A percentile compares a stretch with the other conserved stretches of the same genome.
phyloP scores from a whole-genome alignment of 1,139 yeast genomes.

The Torulaspora globosa region DNA sequence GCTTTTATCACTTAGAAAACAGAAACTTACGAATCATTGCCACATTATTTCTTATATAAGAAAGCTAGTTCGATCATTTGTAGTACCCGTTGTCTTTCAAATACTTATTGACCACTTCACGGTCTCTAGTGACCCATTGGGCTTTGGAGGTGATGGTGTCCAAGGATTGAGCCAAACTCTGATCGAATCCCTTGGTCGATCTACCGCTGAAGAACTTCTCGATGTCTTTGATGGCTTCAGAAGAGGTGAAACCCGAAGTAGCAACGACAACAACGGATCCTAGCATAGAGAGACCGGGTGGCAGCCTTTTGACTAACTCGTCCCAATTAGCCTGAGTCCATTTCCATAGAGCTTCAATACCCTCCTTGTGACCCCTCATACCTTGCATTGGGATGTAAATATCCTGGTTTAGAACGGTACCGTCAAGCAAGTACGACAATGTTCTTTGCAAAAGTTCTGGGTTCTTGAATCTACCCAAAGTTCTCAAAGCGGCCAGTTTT shows the following conservation, averaged over 20 bases:
- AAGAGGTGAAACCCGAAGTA: constrained; percentile 62
- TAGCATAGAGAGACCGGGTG: constrained; percentile 79
- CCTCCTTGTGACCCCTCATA: constrained; percentile 56
- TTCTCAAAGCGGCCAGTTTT: constrained; percentile 67
- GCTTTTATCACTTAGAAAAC: not conserved
- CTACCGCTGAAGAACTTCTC: constrained; percentile 54
- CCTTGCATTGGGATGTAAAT: constrained; percentile 74
- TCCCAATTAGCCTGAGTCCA: constrained; percentile 82
- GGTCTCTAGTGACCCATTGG: constrained; percentile 64
- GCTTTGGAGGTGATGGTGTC: constrained; percentile 63
- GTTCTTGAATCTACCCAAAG: constrained; percentile 68
- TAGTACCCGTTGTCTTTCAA: constrained; percentile 46
- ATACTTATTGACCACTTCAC: constrained; percentile 51
- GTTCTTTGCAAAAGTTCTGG: constrained; percentile 57
- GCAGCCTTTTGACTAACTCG: constrained; percentile 55
- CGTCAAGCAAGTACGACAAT: constrained; percentile 57
- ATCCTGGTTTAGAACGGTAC: constrained; percentile 77
- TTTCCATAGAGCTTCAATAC: constrained; percentile 62
- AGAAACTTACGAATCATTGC: not conserved
- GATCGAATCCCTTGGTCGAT: constrained; percentile 70
- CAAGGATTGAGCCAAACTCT: constrained; percentile 65
- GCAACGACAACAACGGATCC: constrained; percentile 64
- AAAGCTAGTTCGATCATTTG: constrained; percentile 13
- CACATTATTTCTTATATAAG: constrained; percentile 4
- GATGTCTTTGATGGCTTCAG: constrained; percentile 54